Conservation (phyloP, 2,329 filamentous ascomycete species). For the Blastomyces silverae region DNA sequence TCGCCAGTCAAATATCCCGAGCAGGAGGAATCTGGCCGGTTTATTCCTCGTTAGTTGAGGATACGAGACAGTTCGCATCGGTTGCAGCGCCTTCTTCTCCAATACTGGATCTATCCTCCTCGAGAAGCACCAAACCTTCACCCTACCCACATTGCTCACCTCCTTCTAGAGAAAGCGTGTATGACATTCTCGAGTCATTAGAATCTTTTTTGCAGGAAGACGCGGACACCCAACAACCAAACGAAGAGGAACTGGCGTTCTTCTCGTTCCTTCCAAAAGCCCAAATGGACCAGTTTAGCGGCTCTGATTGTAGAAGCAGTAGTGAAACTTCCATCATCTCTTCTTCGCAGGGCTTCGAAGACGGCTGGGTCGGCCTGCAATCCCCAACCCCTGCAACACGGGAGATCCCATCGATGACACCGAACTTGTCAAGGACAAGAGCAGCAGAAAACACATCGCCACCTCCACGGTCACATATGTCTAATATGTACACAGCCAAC, state of each 20-base stretch:
- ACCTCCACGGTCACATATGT: not conserved
- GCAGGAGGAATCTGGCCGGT: slow-evolving; percentile 16
- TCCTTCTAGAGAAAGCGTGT: not conserved
- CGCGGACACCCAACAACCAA: not conserved
- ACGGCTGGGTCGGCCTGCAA: not conserved
- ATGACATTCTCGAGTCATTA: not conserved
- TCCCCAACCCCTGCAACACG: no score
- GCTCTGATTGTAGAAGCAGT: not conserved
- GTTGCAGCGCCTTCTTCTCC: not conserved
- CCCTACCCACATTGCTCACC: not conserved
- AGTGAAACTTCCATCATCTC: not conserved
- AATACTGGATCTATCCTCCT: not conserved
- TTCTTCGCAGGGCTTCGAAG: not conserved
- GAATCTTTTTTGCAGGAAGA: not conserved
- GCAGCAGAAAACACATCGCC: not conserved
- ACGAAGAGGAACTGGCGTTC: not conserved
- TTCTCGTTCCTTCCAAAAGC: not conserved
- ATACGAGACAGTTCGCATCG: not conserved
- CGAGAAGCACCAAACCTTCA: not conserved
- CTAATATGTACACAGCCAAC: not conserved
- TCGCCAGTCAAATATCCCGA: slow-evolving; percentile 4
- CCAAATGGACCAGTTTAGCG: not conserved
- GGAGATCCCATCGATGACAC: not conserved
- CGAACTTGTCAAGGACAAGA: not conserved
- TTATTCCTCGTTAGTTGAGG: slow-evolving; percentile 13